Base-by-base conservation (phyloP, 2,329 filamentous ascomycete species). In the Neonectria faginata region DNA sequence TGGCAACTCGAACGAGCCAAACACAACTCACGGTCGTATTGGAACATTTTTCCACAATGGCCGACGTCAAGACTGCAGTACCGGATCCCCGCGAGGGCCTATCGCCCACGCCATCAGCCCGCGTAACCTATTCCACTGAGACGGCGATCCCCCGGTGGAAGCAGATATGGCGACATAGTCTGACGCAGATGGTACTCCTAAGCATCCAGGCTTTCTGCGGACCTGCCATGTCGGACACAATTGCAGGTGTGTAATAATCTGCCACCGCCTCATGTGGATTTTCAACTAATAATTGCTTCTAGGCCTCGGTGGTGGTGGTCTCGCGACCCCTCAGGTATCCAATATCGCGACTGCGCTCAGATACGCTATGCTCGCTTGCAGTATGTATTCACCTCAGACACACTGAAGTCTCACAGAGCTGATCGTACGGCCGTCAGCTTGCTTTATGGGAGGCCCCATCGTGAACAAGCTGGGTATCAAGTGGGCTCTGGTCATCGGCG, bases 161-260 rank as follows among this genome's bases (percentile, higher is more conserved):
- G 14, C 58, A 42, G 25, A 25, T 61, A 41, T 61, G 58, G 58
- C 33, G 16, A 9, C 58, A 61, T 31, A 61, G 58, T 61, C 44
- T 61, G 44, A 61, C 58, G 18, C 58, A 61, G 51, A 61, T 61
- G 58, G n/a, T 61, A 1, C 58, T 61, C 22, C 29, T 61, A 12
- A 61, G 58, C 33, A 50, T 61, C 51, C 58, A 61, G 58, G 58
- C 58, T 3, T 61, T 61, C 25, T 61, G 58, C 14, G 58, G 58
- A 3, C 58, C 58, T 33, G 58, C 58, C 52, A 61, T 61, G 58
- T 50, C 58, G 11, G 58, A 61, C 36, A 52, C 58, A 48, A 61
- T 61, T 25, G 58, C 58, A 10, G 58, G 58, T 56, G 29, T 25
- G 36, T 31, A 1, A 14, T 25, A 10, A 29, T 4, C 4, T 29